A percentile compares a stretch with the other conserved stretches of the same genome.
Conservation (phyloP, 2,329 filamentous ascomycete species). For the Penicillium sp. region DNA sequence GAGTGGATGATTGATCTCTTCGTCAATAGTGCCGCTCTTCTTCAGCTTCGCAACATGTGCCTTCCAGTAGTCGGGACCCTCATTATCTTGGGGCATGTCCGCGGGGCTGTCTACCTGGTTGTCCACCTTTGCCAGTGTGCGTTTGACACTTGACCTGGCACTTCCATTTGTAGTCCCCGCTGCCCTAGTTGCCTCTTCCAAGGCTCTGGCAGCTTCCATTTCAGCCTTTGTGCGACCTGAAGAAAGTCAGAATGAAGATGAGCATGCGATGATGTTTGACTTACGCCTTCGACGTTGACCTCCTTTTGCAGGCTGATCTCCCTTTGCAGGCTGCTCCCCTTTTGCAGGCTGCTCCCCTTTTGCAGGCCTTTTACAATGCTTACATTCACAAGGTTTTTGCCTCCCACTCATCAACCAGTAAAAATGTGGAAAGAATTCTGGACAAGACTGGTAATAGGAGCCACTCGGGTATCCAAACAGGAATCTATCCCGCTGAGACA, state of each 20-base stretch:
- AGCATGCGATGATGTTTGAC: background rate
- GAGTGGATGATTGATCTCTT: conserved; percentile 49
- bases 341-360: background rate
- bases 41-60: conserved; percentile 48
- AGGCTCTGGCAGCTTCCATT: conserved; percentile 4
- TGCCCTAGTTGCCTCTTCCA: background rate
- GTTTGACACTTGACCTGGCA: background rate
- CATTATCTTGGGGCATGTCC: conserved; percentile 6
- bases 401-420: conserved; percentile 54
- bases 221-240: conserved; percentile 10
- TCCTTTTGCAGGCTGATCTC: background rate
- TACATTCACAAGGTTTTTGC: conserved; percentile 51
- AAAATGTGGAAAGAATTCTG: conserved; percentile 60
- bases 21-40: conserved; percentile 41
- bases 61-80: conserved; percentile 26
- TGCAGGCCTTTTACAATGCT: conserved; percentile 40
- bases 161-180: background rate
- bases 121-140: background rate
- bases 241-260: background rate
- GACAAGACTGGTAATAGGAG: conserved; percentile 54
- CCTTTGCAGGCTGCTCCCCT: background rate
- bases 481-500: conserved; percentile 52
- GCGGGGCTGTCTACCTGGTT: background rate
- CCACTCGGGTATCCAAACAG: conserved; percentile 59
- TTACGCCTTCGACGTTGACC: background rate